A percentile compares a stretch with the other conserved stretches of the same genome.
Evolutionary conservation across 2,329 filamentous ascomycete genomes (phyloP).

Genomic region (Didymella lethalis): DNA sequence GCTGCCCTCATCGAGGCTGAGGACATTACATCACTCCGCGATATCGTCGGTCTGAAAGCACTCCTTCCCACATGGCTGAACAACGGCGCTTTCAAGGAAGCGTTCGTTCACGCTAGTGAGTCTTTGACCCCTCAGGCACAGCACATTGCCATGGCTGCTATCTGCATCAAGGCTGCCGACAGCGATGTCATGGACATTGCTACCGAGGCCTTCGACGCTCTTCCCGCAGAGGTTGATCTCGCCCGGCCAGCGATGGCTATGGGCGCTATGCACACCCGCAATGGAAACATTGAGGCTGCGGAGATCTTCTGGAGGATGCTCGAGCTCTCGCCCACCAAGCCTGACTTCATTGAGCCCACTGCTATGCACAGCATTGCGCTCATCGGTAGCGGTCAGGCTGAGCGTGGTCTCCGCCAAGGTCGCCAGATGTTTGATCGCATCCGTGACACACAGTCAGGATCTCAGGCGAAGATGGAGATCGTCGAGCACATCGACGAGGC

Average conservation of each 20-base stretch:
- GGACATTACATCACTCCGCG: slow-evolving; percentile 70
- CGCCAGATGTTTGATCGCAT: slow-evolving; percentile 89
- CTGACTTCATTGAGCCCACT: slow-evolving; percentile 81
- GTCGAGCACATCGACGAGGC: slow-evolving; percentile 87
- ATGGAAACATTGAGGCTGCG: slow-evolving; percentile 79
- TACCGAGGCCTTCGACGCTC: slow-evolving; percentile 61
- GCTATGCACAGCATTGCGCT: slow-evolving; percentile 90
- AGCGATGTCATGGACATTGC: slow-evolving; percentile 74
- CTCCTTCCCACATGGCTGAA: slow-evolving; percentile 81
- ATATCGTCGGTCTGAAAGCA: slow-evolving; percentile 74
- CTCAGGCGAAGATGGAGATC: slow-evolving; percentile 62
- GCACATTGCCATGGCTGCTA: slow-evolving; percentile 71
- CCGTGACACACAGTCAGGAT: slow-evolving; percentile 65
- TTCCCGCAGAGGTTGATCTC: slow-evolving; percentile 55
- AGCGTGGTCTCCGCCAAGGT: slow-evolving; percentile 80
- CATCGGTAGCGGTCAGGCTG: slow-evolving; percentile 82
- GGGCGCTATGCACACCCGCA: slow-evolving; percentile 84
- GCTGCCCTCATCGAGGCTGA: slow-evolving; percentile 59
- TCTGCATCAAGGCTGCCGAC: slow-evolving; percentile 83
- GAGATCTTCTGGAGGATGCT: slow-evolving; percentile 82
- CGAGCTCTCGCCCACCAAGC: slow-evolving; percentile 66
- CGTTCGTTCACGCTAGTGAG: slow-evolving; percentile 74
- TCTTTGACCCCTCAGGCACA: slow-evolving; percentile 66
- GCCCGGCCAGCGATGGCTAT: slow-evolving; percentile 75
- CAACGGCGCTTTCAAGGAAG: slow-evolving; percentile 73